phyloP scores from a whole-genome alignment of 2,329 filamentous ascomycete species.

The Botrytis medusae region DNA sequence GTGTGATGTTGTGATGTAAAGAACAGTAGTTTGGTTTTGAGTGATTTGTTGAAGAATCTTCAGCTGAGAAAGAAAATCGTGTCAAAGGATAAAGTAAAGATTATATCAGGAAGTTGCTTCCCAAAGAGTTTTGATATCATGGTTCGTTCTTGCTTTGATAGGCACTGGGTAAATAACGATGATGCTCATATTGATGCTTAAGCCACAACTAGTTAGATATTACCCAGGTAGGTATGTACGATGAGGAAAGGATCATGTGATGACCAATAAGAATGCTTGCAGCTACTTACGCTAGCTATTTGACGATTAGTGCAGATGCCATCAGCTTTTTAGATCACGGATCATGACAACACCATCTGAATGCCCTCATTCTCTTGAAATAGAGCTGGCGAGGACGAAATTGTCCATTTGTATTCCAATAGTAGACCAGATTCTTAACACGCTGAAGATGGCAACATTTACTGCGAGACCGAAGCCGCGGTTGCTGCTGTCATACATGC shows the following conservation, averaged over 20 bases:
- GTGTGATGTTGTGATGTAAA: not conserved
- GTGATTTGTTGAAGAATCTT: not conserved
- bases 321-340: too few relatives aligned
- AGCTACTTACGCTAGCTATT: not conserved
- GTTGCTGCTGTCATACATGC: not conserved
- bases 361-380: not conserved
- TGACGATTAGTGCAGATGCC: not conserved
- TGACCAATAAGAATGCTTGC: not conserved
- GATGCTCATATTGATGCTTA: not conserved
- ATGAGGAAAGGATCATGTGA: not conserved
- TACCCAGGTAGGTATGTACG: not conserved
- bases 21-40: not conserved
- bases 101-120: not conserved
- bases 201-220: not conserved
- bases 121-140: not conserved
- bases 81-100: not conserved
- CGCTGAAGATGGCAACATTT: not conserved
- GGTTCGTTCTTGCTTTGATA: not conserved
- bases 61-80: not conserved
- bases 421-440: not conserved
- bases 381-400: not conserved
- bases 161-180: constrained; percentile 6
- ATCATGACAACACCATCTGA: not conserved
- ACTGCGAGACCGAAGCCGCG: not conserved
- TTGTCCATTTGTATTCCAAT: too few relatives aligned